Conservation (phyloP, 768 basidiomycete genomes). For the Rhizopogon vinicolor region DNA sequence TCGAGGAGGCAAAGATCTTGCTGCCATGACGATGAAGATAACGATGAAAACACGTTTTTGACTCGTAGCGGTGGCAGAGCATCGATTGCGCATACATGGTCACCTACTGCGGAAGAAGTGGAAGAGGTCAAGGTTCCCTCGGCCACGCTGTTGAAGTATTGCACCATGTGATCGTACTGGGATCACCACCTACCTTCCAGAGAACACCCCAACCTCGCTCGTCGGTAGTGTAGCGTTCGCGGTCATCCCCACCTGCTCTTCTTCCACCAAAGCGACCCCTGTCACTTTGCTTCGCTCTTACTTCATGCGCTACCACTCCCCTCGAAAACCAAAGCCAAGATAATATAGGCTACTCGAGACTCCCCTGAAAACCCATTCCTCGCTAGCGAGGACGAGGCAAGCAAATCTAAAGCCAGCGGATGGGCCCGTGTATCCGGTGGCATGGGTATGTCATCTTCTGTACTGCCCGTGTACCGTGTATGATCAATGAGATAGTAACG, state of each 20-base stretch:
- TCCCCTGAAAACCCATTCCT: conserved; percentile 75
- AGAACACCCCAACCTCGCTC: conserved; percentile 34
- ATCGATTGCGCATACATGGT: conserved; percentile 18
- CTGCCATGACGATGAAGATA: conserved; percentile 44
- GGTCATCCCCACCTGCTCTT: conserved; percentile 6
- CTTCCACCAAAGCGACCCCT: conserved; percentile 10
- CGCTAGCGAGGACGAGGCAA: conserved; percentile 29
- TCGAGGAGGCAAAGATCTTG: too few species aligned
- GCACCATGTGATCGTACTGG: conserved; percentile 37
- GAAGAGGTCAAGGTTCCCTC: conserved; percentile 23
- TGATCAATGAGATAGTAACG: conserved; percentile 96
- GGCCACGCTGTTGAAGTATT: conserved; percentile 29
- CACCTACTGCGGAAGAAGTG: conserved; percentile 4
- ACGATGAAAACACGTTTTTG: conserved; percentile 38
- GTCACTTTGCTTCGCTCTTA: conserved; percentile 18
- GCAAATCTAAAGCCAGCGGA: conserved; percentile 10
- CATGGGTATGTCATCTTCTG: conserved; percentile 91
- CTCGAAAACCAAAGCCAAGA: conserved; percentile 30
- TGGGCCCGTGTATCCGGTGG: conserved; percentile 47
- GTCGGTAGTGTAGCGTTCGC: conserved; percentile 14
- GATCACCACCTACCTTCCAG: conserved; percentile 63
- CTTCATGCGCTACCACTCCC: conserved; percentile 17
- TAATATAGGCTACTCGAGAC: conserved; percentile 42
- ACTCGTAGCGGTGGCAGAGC: conserved; percentile 8
- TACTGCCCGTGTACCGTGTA: conserved; percentile 99